phyloP scores from a whole-genome alignment of 1,139 yeast species.

The Candida sanyaensis region DNA sequence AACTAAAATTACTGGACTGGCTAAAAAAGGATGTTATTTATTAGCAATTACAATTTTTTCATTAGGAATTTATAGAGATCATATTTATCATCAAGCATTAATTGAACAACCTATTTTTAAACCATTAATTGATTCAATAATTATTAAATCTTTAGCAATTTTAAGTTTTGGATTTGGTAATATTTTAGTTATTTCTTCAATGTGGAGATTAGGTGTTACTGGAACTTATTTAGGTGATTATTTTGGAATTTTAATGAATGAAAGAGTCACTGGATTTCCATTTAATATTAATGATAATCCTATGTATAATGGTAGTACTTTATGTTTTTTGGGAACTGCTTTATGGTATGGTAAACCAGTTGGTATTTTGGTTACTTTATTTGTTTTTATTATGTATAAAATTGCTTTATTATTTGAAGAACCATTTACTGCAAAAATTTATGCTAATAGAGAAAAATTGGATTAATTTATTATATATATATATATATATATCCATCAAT shows the following conservation, averaged over 20 bases:
- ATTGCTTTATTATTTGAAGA: constrained; percentile 89
- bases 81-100: constrained; percentile 65
- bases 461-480: no score
- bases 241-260: constrained; percentile 91
- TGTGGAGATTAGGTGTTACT: constrained; percentile 94
- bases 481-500: no score
- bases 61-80: constrained; percentile 81
- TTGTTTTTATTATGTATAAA: constrained; percentile 80
- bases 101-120: constrained; percentile 54
- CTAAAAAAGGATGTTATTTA: constrained; percentile 72
- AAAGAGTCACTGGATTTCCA: constrained; percentile 92
- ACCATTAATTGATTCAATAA: constrained; percentile 40
- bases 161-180: constrained; percentile 65
- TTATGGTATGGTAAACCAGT: constrained; percentile 89
- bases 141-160: constrained; percentile 37
- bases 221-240: constrained; percentile 97
- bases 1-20: constrained; percentile 65
- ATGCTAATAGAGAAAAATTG: constrained; percentile 40
- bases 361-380: constrained; percentile 69
- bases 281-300: constrained; percentile 90
- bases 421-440: constrained; percentile 92
- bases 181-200: constrained; percentile 74
- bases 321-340: constrained; percentile 89
- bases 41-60: constrained; percentile 82
- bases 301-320: constrained; percentile 92